Conservation (phyloP, 2,329 filamentous ascomycete species). For the Aspergillus ruber region DNA sequence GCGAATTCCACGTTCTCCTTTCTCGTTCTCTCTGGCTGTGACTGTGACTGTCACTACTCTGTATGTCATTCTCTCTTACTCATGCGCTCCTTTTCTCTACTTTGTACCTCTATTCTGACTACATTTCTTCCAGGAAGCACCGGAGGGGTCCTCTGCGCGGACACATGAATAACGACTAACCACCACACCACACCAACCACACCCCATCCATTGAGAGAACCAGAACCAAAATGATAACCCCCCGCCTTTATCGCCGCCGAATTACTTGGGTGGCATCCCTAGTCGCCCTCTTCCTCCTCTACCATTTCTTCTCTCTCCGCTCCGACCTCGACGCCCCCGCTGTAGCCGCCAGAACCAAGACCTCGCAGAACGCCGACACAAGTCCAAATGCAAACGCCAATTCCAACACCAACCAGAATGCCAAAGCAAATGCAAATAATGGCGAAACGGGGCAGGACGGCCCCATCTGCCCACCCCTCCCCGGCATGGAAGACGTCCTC, state of each 20-base stretch:
- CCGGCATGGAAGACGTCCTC: conserved; percentile 47
- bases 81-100: not conserved
- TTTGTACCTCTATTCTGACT: not conserved
- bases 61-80: conserved; percentile 1
- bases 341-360: not conserved
- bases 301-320: conserved; percentile 55
- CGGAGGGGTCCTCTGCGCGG: not conserved
- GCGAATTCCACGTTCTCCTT: no score
- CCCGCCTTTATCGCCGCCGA: conserved; percentile 28
- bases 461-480: conserved; percentile 26
- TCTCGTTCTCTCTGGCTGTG: not conserved
- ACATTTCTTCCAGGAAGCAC: no score
- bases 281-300: conserved; percentile 50
- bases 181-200: not conserved
- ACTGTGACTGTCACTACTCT: not conserved
- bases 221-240: conserved; percentile 41
- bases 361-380: conserved; percentile 38
- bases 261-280: conserved; percentile 47
- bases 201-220: not conserved
- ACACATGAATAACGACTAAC: not conserved
- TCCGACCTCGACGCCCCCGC: conserved; percentile 50
- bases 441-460: not conserved
- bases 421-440: not conserved
- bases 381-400: conserved; percentile 4
- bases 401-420: conserved; percentile 3